Percentiles rank a stretch among this genome's conserved stretches.
Evolutionary conservation across 164 flowering plant species (phyloP).

Genomic region (Euptelea pleiosperma): DNA sequence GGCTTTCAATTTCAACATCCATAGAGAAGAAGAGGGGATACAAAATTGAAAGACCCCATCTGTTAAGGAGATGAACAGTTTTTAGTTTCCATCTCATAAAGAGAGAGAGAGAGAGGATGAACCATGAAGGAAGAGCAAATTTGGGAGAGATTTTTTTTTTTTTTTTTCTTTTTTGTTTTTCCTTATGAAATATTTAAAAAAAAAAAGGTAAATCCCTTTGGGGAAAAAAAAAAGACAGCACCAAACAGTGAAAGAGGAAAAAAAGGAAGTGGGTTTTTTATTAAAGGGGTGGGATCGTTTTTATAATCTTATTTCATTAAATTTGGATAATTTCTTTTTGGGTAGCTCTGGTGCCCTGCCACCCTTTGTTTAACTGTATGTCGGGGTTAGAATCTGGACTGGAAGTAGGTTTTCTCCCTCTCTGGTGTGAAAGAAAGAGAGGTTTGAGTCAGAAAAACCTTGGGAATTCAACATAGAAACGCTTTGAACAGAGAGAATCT

Average conservation of each 20-base stretch:
- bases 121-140: no score
- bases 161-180: no score
- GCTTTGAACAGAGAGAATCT: conserved; percentile 20
- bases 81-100: conserved; percentile 10
- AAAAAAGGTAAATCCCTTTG: conserved; percentile 15
- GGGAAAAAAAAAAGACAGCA: conserved; percentile 14
- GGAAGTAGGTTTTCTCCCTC: no score
- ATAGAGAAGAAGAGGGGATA: conserved; percentile 9
- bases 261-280: background rate
- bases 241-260: conserved; percentile 11
- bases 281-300: no score
- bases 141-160: conserved; percentile 9
- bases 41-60: no score
- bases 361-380: conserved; percentile 29
- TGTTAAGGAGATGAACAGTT: conserved; percentile 23
- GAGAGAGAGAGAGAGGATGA: conserved; percentile 8
- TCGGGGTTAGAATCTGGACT: conserved; percentile 26
- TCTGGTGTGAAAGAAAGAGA: conserved; percentile 14
- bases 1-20: conserved; percentile 40
- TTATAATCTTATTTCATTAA: conserved; percentile 18
- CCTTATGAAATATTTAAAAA: conserved; percentile 10
- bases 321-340: conserved; percentile 14
- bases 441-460: conserved; percentile 18
- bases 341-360: conserved; percentile 23
- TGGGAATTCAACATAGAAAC: conserved; percentile 35